These are phyloP conservation scores for Plasmodium gonderi DNA, from an alignment of 169 alveolate genomes.

Conservation along the genomic window DNA sequence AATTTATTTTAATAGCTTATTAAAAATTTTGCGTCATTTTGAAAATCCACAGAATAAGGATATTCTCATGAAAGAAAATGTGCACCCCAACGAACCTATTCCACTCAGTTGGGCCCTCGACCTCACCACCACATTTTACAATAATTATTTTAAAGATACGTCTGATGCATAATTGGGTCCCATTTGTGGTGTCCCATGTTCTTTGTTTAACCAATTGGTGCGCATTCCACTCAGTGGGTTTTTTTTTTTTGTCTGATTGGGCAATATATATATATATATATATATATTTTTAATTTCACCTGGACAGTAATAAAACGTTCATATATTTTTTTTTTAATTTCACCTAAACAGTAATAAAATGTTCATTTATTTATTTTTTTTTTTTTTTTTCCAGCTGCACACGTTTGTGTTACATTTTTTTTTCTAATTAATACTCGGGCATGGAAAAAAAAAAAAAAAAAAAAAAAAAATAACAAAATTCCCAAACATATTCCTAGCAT, in stretches of 20 bases:
- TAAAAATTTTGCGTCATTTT: slow-evolving; percentile 41
- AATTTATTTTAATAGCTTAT: slow-evolving; percentile 34
- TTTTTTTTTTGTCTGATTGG: background rate
- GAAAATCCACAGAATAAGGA: slow-evolving; percentile 18
- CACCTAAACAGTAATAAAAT: background rate
- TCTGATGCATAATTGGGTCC: background rate
- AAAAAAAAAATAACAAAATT: too few species aligned
- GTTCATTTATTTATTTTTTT: background rate
- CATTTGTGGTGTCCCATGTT: too few species aligned
- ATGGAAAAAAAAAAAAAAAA: background rate
- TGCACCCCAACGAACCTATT: slow-evolving; percentile 14
- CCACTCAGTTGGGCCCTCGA: slow-evolving; percentile 24
- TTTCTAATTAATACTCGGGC: background rate
- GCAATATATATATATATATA: background rate
- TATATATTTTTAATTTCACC: background rate
- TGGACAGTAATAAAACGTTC: too few species aligned
- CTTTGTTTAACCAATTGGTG: background rate
- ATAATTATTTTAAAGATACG: slow-evolving; percentile 8
- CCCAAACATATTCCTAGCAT: too few species aligned
- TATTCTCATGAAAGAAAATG: slow-evolving; percentile 31
- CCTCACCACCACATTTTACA: slow-evolving; percentile 30
- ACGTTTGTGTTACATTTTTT: background rate
- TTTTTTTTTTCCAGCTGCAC: background rate
- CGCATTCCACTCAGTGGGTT: background rate
- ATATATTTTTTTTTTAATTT: background rate